These are phyloP conservation scores for Salix viminalis DNA, from an alignment of 345 rosid genomes.

Conservation along the genomic window DNA sequence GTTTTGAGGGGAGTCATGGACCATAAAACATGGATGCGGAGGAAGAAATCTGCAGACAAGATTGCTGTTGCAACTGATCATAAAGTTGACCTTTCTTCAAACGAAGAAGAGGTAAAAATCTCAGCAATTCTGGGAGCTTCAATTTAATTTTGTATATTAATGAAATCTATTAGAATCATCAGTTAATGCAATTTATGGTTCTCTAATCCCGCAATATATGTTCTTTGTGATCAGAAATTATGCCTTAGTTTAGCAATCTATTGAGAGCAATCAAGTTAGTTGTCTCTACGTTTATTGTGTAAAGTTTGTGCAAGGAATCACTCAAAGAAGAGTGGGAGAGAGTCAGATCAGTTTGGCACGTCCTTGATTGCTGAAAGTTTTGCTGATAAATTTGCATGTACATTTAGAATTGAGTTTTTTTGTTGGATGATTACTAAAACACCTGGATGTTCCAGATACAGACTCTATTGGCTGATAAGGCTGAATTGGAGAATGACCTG, in stretches of 20 bases:
- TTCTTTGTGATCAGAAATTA: neutral
- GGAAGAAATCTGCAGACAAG: conserved; percentile 71
- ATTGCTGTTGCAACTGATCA: conserved; percentile 32
- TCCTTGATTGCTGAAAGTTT: neutral
- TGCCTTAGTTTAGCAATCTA: neutral
- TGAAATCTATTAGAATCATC: neutral
- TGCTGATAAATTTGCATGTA: neutral
- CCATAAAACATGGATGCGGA: conserved; percentile 77
- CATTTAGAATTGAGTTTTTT: neutral
- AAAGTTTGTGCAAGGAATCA: neutral
- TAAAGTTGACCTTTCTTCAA: conserved; percentile 26
- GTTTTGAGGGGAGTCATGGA: conserved; percentile 46
- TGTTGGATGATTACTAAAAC: neutral
- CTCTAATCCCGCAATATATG: neutral
- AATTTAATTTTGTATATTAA: neutral
- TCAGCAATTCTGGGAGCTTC: neutral
- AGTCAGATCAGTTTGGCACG: neutral
- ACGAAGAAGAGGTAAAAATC: conserved; percentile 52
- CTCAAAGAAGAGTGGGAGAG: neutral
- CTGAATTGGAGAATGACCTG: conserved; percentile 53
- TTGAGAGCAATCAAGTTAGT: neutral
- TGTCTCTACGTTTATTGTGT: neutral
- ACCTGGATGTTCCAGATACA: conserved; percentile 33
- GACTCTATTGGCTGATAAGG: conserved; percentile 43
- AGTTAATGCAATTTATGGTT: neutral